Conservation (phyloP, 2,329 filamentous ascomycete species). For the Alternaria triticimaculans region DNA sequence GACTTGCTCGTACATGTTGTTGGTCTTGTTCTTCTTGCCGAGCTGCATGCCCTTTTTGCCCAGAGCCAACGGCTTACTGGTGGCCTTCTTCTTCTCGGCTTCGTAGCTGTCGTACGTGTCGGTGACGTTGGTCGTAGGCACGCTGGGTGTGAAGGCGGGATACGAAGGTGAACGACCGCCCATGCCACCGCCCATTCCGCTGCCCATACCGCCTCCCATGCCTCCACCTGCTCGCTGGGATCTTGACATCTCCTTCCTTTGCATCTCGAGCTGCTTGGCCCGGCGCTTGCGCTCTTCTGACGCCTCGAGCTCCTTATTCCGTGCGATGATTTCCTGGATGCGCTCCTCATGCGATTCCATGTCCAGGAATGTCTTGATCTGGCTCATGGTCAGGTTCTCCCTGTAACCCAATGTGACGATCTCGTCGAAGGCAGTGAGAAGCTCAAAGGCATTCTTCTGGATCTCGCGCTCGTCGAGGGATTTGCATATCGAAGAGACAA, state of each 20-base stretch:
- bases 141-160: constrained; percentile 84
- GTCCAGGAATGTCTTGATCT: constrained; percentile 98
- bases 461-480: constrained; percentile 96
- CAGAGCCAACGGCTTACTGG: constrained; percentile 76
- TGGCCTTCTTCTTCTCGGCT: constrained; percentile 93
- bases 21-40: constrained; percentile 98
- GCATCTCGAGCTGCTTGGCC: constrained; percentile 98
- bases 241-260: constrained; percentile 93
- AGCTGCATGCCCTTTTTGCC: constrained; percentile 99
- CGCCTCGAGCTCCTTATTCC: constrained; percentile 99
- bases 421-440: constrained; percentile 96
- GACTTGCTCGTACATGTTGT: constrained; percentile 96
- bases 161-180: constrained; percentile 79
- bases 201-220: constrained; percentile 38
- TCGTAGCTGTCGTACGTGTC: constrained; percentile 94
- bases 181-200: constrained; percentile 52
- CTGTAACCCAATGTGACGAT: constrained; percentile 93
- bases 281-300: constrained; percentile 98
- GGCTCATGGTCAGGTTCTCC: constrained; percentile 93
- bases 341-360: constrained; percentile 99
- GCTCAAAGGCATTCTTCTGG: constrained; percentile 89
- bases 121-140: constrained; percentile 69
- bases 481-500: constrained; percentile 95
- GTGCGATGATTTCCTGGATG: constrained; percentile 75
- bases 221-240: constrained; percentile 62